A percentile compares a stretch with the other conserved stretches of the same genome.
Conservation (phyloP, 2,329 filamentous ascomycete species). For the Alternaria solani region DNA sequence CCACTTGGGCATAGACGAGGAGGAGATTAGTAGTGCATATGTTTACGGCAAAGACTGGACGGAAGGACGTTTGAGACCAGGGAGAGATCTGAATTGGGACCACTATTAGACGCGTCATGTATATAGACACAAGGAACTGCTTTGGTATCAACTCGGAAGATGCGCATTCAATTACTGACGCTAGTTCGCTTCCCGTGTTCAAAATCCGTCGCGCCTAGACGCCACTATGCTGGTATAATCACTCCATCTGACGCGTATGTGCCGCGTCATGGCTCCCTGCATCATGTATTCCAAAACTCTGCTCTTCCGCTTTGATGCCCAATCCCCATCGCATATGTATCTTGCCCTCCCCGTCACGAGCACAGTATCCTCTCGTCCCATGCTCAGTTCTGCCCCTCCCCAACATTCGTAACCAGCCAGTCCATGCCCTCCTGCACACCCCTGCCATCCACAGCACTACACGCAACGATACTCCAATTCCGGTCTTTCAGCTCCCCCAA, state of each 20-base stretch:
- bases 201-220: constrained; percentile 26
- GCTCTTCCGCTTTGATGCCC: constrained; percentile 13
- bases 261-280: constrained; percentile 17
- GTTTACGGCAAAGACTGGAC: constrained; percentile 64
- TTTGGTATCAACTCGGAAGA: neutral
- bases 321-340: neutral
- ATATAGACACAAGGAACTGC: neutral
- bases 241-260: constrained; percentile 9
- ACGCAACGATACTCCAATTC: constrained; percentile 99
- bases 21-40: constrained; percentile 72
- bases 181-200: constrained; percentile 6
- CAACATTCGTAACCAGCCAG: constrained; percentile 80
- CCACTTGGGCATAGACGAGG: constrained; percentile 81
- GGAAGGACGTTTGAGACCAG: constrained; percentile 42
- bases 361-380: neutral
- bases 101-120: constrained; percentile 21
- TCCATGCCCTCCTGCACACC: constrained; percentile 99
- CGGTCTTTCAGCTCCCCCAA: constrained; percentile 91
- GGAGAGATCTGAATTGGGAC: constrained; percentile 39
- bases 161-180: constrained; percentile 1
- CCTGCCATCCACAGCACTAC: constrained; percentile 92
- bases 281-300: constrained; percentile 7
- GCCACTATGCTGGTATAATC: constrained; percentile 33
- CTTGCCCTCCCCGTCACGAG: neutral
- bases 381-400: constrained; percentile 11